Base-by-base conservation (phyloP, 1,139 yeast species). In the Yamadazyma friedrichii region DNA sequence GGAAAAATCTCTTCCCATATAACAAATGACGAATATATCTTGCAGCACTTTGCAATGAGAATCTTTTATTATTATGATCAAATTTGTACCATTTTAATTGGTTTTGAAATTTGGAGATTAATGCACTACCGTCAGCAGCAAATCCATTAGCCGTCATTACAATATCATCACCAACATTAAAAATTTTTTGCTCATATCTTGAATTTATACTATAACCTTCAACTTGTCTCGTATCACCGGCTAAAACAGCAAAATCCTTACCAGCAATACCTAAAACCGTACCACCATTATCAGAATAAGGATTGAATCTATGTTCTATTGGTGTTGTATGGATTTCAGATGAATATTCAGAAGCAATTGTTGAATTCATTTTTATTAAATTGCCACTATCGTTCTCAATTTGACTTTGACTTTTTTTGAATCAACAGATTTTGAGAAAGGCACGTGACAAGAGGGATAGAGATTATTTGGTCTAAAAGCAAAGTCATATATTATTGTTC, bases 251-350 rank as follows among this genome's bases (percentile, higher is more conserved):
- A 58, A 89, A 93, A 64, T 93, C 98, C 59, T 88, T 88, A 37
- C 99, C 98, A 2, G 98, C 97, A 65, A 93, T 93, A 45, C 98
- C 99, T 51, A 93, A 71, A 43, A 91, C 93, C 6, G 98, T 91
- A 55, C 99, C 99, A 53, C 99, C 99, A 58, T 91, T 89, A 64
- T 93, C 97, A 39, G 94, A 75, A 69, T 93, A 93, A 41, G 98
- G 98, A 59, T 93, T 91, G 74, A 93, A 93, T 59, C 87, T 76
- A 64, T 91, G 96, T 66, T 91, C 96, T 62, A 88, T 88, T 46
- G 96, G 96, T 24, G 72, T 76, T 20, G 69, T 51, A 39, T 69
- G 71, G 36, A 61, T 62, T 52, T 78, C 84, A 20, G 76, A 62
- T 8, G 80, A 73, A 59, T 80, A 80, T 49, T 81, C 86, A 15